Base-by-base conservation (phyloP, 2,329 filamentous ascomycete species). In the Dactylella cylindrospora region DNA sequence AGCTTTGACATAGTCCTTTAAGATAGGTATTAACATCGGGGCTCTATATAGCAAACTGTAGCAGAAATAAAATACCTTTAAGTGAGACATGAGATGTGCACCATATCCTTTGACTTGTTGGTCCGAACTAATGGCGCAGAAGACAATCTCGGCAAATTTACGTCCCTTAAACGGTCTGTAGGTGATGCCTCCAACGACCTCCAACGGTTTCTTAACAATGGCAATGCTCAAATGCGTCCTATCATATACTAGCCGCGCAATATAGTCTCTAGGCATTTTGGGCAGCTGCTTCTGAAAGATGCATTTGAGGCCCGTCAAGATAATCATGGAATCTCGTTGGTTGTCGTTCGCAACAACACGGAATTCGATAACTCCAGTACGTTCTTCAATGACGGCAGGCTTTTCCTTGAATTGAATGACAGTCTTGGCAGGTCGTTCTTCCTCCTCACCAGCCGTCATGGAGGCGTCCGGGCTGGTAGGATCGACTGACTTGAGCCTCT, bases 191-290 rank as follows among this genome's bases (percentile, higher is more conserved):
- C 80, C 81, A 28, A 95, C 86, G n/a, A 95, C 90, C 70, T 96
- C 90, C 43, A 96, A 78, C 0, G 93, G 91, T 69, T 94, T 90
- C 77, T 97, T 97, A 68, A 97, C 88, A 70, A 98, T 97, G 17
- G 93, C 93, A 68, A 98, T 95, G 31, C 89, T 95, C 64, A 97
- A 73, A 76, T 98, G 93, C 4, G 91, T 95, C 46, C 93, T 85
- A 74, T 98, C 93, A 75, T 98, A 98, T 57, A 98, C 93, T 5
- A 98, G 82, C 31, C 93, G 87, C 3, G 93, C 93, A 68, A 98
- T 97, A 73, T 98, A 98, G 71, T 97, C 93, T 74, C 97, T 96
- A 10, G 93, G 93, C 93, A 98, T 98, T 74, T 97, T 97, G 0
- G 93, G 93, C 4, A 98, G 79, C 71, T 98, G 93, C 69, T 97